These are phyloP conservation scores for Colletotrichum falcatum DNA, from an alignment of 2,329 filamentous ascomycete genomes.

Conservation along the genomic window DNA sequence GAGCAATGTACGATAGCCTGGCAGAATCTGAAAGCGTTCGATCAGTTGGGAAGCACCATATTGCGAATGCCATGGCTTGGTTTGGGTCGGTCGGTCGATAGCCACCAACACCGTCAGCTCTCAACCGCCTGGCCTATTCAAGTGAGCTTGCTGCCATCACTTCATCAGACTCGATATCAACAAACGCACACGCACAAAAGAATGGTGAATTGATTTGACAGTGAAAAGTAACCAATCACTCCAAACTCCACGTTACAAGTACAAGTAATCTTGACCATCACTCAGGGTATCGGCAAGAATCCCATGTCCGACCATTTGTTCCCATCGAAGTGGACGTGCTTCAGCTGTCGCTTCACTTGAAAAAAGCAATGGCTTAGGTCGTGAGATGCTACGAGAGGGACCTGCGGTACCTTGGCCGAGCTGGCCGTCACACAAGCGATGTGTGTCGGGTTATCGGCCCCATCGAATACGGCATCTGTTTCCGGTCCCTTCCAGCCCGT, in stretches of 20 bases:
- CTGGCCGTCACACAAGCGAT: slow-evolving; percentile 37
- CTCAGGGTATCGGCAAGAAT: slow-evolving; percentile 5
- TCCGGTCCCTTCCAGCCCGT: slow-evolving; percentile 43
- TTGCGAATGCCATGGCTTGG: background rate
- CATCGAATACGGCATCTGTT: no score
- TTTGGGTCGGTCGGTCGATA: background rate
- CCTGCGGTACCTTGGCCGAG: slow-evolving; percentile 15
- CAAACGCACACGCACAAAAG: background rate
- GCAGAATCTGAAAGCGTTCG: slow-evolving; percentile 19
- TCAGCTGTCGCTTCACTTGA: slow-evolving; percentile 24
- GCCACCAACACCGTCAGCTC: no score
- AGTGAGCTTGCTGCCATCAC: background rate
- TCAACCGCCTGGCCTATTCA: background rate
- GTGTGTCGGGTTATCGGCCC: slow-evolving; percentile 35
- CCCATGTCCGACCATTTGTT: slow-evolving; percentile 30
- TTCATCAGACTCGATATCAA: background rate
- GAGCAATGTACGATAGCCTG: slow-evolving; percentile 34
- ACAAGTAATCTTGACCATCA: background rate
- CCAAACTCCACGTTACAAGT: background rate
- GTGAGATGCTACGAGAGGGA: slow-evolving; percentile 21
- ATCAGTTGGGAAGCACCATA: background rate
- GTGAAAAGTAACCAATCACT: background rate
- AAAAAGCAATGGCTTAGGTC: slow-evolving; percentile 40
- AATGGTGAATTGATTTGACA: background rate
- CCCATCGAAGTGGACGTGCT: slow-evolving; percentile 37